Base-by-base conservation (phyloP, 1,139 yeast genomes). In the Hansenula sp. region DNA sequence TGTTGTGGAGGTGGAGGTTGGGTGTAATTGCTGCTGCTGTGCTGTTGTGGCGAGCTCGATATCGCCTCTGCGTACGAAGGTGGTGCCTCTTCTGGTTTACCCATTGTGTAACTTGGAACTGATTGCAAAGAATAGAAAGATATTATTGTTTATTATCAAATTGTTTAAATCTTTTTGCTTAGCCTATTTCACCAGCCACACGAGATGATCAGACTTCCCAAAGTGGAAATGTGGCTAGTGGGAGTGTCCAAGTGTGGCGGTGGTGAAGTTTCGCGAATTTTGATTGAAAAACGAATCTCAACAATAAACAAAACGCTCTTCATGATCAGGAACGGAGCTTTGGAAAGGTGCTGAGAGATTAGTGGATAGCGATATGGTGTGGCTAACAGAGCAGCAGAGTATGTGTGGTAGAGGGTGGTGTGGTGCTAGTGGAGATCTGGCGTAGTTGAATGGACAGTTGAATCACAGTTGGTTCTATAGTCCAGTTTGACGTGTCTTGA, bases 371-470 rank as follows among this genome's bases (percentile, higher is more conserved):
- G 24, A 14, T 12, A 77, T 78, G 79, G 76, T 85, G 65, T 85
- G 95, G 95, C 71, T 85, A 48, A 75, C 88, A 16, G 92, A 84
- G 56, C 66, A 80, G 52, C 95, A 85, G 57, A 83, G 89, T 82
- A 71, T 47, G 86, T 77, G 27, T 13, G 30, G 14, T 29, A 6
- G 7, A 13, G 17, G 18, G 37, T 10, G 27, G 33, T 28, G 20
- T 16, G 20, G 12, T 17, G 20, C 5, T 14, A 28, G 29, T 16
- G 19, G 3, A 16, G 12, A 20, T 18, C 6, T 2, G 19, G 13
- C 9, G 20, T 17, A 3, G 21, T 25, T 31, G 17, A 22, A 10
- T 19, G 30, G n/a, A n/a, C n/a, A n/a, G n/a, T n/a, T n/a, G n/a
- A n/a, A n/a, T n/a, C n/a, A n/a, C n/a, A n/a, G n/a, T n/a, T n/a